Conservation (phyloP, 1,284 basidiomycete genomes). For the Coniophora puteana region DNA sequence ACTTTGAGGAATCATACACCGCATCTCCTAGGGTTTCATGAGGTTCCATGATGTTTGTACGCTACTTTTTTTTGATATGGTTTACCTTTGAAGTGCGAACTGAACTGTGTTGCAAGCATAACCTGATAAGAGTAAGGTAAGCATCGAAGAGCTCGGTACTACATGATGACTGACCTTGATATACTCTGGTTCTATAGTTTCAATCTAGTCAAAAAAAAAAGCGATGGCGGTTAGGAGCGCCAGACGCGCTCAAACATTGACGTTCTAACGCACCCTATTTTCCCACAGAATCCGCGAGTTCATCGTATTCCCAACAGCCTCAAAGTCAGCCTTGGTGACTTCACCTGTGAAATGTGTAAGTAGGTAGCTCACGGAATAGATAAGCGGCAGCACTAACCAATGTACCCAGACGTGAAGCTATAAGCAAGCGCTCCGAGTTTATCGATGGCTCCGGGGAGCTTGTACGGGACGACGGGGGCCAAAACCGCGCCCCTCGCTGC, state of each 20-base stretch:
- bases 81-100: conserved; percentile 40
- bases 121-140: conserved; percentile 18
- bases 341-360: too few relatives aligned
- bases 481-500: conserved; percentile 28
- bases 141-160: background rate
- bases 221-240: conserved; percentile 1
- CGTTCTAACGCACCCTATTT: conserved; percentile 20
- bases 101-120: conserved; percentile 36
- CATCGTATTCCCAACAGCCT: conserved; percentile 27
- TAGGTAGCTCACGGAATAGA: background rate
- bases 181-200: conserved; percentile 35
- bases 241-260: background rate
- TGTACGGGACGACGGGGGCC: conserved; percentile 26
- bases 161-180: conserved; percentile 27
- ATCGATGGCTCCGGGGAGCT: conserved; percentile 30
- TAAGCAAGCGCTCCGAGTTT: conserved; percentile 18
- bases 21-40: conserved; percentile 21
- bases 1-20: conserved; percentile 25
- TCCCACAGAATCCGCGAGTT: conserved; percentile 29
- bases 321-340: conserved; percentile 12
- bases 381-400: conserved; percentile 30
- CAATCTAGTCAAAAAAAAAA: conserved; percentile 14
- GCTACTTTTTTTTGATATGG: conserved; percentile 11
- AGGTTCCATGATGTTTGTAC: conserved; percentile 20
- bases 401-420: conserved; percentile 27